These are phyloP conservation scores for Buddleja alternifolia DNA, from an alignment of 257 asterid species.

Conservation along the genomic window DNA sequence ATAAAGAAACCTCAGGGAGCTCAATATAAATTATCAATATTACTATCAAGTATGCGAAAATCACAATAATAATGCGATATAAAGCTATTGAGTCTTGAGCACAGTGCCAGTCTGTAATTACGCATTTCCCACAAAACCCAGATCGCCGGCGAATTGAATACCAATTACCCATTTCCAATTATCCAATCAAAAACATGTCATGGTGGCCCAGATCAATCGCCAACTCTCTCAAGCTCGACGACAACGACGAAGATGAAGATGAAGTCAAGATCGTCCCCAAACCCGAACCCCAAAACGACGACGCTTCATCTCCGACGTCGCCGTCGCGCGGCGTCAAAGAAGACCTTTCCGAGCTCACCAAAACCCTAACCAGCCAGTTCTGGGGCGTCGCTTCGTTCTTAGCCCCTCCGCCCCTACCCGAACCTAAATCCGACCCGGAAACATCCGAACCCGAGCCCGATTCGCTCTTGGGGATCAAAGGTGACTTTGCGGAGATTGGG, in stretches of 20 bases:
- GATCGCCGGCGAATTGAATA: slow-evolving; percentile 38
- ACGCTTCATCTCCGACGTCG: slow-evolving; percentile 49
- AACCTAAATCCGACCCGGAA: slow-evolving; percentile 37
- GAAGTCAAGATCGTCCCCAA: slow-evolving; percentile 30
- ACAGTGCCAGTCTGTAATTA: slow-evolving; percentile 31
- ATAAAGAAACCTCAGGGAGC: slow-evolving; percentile 27
- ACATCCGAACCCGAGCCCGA: slow-evolving; percentile 40
- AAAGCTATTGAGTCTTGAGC: too few species aligned
- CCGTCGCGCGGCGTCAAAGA: slow-evolving; percentile 90
- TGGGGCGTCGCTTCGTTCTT: slow-evolving; percentile 99
- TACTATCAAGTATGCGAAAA: slow-evolving; percentile 24
- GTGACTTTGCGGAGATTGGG: slow-evolving; percentile 92
- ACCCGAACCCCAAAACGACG: slow-evolving; percentile 37
- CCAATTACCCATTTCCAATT: neutral
- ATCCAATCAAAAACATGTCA: slow-evolving; percentile 59
- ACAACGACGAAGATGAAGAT: slow-evolving; percentile 54
- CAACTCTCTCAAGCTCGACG: slow-evolving; percentile 77
- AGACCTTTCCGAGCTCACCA: slow-evolving; percentile 88
- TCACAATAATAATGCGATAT: too few species aligned
- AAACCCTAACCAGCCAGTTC: slow-evolving; percentile 85
- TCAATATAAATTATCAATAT: slow-evolving; percentile 19
- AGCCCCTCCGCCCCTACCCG: slow-evolving; percentile 85
- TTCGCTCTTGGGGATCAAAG: slow-evolving; percentile 64
- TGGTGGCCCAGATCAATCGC: slow-evolving; percentile 98
- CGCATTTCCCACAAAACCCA: slow-evolving; percentile 29